phyloP scores from a whole-genome alignment of 2,329 filamentous ascomycete genomes.

The Curvularia eragrostidis region DNA sequence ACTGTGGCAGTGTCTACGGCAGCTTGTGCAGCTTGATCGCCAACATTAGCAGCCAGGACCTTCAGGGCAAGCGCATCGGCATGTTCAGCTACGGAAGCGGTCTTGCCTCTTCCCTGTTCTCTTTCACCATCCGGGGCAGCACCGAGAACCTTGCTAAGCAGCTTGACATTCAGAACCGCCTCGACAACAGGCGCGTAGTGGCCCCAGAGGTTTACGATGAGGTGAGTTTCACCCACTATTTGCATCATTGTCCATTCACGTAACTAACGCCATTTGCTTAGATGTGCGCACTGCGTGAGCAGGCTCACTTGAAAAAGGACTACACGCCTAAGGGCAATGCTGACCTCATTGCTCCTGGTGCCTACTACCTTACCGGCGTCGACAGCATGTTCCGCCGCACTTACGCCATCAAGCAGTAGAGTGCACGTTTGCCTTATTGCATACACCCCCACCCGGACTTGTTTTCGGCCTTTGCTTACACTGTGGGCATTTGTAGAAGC shows the following conservation, averaged over 20 bases:
- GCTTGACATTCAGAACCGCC: constrained; percentile 55
- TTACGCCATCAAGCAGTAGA: constrained; percentile 59
- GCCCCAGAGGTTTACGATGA: constrained; percentile 58
- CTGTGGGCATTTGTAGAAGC: constrained; percentile 48
- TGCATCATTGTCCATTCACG: constrained; percentile 19
- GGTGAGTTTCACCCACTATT: constrained; percentile 35
- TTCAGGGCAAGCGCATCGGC: constrained; percentile 59
- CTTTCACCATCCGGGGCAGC: constrained; percentile 56
- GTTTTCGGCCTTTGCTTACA: constrained; percentile 38
- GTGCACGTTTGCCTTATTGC: constrained; percentile 12
- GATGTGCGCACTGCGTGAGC: constrained; percentile 61
- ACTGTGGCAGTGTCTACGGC: constrained; percentile 60
- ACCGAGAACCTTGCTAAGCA: constrained; percentile 56
- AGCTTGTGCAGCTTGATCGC: constrained; percentile 57
- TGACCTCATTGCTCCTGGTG: constrained; percentile 56
- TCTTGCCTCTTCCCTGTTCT: constrained; percentile 60
- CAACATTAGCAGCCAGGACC: constrained; percentile 54
- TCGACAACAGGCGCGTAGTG: constrained; percentile 55
- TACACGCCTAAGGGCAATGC: constrained; percentile 55
- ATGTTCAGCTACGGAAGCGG: constrained; percentile 62
- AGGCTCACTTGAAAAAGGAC: constrained; percentile 59
- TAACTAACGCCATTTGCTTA: constrained; percentile 41
- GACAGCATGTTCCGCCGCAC: constrained; percentile 60
- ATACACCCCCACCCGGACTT: constrained; percentile 19
- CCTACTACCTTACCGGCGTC: constrained; percentile 59